A percentile compares a stretch with the other conserved stretches of the same genome.
These are phyloP conservation scores for Amanita brunnescens DNA, from an alignment of 768 basidiomycete species.

Conservation along the genomic window DNA sequence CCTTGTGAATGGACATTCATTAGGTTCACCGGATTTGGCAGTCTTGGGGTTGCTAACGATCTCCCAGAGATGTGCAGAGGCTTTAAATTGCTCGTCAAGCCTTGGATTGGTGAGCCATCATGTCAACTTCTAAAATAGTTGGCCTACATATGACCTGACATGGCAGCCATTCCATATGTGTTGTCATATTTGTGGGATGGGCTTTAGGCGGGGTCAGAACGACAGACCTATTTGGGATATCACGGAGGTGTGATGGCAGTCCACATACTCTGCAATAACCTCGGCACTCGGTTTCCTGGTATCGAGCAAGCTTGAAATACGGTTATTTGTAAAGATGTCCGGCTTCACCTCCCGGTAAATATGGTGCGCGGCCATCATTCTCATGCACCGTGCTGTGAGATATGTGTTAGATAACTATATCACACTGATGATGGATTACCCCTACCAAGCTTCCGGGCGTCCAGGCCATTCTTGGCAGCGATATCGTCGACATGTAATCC, in stretches of 20 bases:
- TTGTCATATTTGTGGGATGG: constrained; percentile 19
- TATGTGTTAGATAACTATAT: neutral
- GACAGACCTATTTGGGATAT: neutral
- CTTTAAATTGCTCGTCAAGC: constrained; percentile 17
- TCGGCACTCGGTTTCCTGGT: constrained; percentile 1
- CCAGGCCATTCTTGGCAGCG: constrained; percentile 21
- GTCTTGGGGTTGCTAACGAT: constrained; percentile 16
- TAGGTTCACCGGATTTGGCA: constrained; percentile 12
- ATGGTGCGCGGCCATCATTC: constrained; percentile 18
- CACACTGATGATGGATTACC: neutral
- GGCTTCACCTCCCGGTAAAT: constrained; percentile 18
- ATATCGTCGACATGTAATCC: constrained; percentile 31
- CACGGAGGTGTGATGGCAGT: neutral
- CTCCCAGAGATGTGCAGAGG: constrained; percentile 20
- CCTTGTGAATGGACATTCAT: constrained; percentile 12
- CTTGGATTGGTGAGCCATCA: constrained; percentile 9
- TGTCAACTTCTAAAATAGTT: neutral
- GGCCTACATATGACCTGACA: constrained; percentile 16
- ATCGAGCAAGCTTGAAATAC: constrained; percentile 13
- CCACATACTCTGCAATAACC: constrained; percentile 1
- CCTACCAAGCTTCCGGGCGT: constrained; percentile 27
- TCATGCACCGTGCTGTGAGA: constrained; percentile 14
- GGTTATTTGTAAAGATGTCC: constrained; percentile 19
- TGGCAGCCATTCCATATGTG: constrained; percentile 20
- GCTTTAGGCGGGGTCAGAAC: constrained; percentile 8